These are phyloP conservation scores for Geotrichum bryndzae DNA, from an alignment of 1,139 yeast genomes.

Conservation along the genomic window DNA sequence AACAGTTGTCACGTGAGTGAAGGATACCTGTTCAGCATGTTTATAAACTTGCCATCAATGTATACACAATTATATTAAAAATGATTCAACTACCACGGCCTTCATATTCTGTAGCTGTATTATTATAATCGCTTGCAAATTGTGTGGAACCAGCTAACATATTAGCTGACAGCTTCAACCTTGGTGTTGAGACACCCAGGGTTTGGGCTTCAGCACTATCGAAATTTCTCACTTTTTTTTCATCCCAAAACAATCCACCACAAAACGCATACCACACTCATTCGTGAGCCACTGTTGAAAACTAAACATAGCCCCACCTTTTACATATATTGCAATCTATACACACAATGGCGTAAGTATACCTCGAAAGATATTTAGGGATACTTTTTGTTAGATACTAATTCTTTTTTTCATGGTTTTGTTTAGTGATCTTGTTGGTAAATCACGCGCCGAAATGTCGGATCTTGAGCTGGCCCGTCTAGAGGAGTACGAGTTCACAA, in stretches of 20 bases:
- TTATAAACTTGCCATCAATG: too few relatives aligned
- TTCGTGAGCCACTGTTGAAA: background rate
- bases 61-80: too few relatives aligned
- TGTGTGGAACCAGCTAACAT: too few relatives aligned
- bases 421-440: conserved; percentile 26
- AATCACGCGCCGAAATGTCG: conserved; percentile 55
- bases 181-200: background rate
- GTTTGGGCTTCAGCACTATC: background rate
- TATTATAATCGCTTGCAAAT: too few relatives aligned
- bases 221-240: background rate
- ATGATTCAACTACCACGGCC: too few relatives aligned
- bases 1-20: too few relatives aligned
- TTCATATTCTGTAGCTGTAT: too few relatives aligned
- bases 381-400: background rate
- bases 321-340: background rate
- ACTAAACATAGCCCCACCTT: background rate
- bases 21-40: too few relatives aligned
- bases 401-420: background rate
- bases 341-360: background rate
- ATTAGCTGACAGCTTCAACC: background rate
- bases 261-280: background rate
- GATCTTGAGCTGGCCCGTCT: conserved; percentile 72
- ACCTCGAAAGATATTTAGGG: background rate
- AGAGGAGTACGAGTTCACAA: conserved; percentile 83
- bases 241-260: background rate